Evolutionary conservation across 306 rosid genomes (phyloP).

Genomic region (Acacia confusa): DNA sequence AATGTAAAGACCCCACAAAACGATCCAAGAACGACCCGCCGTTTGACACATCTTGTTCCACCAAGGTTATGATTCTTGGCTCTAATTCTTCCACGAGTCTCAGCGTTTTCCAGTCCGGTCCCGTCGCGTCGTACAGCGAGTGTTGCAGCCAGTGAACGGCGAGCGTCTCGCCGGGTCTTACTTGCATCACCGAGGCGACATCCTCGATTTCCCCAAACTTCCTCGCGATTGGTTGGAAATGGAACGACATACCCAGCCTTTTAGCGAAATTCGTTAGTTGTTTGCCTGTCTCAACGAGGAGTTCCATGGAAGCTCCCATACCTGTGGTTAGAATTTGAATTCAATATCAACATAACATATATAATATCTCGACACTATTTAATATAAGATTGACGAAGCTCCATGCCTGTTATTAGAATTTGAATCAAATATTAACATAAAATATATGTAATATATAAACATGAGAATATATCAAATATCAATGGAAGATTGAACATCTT

Average conservation of each 20-base stretch:
- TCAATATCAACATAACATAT: no score
- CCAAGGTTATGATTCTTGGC: conserved; percentile 77
- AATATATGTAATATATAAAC: no score
- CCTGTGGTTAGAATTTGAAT: conserved; percentile 17
- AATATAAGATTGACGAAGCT: no score
- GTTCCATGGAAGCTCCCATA: conserved; percentile 63
- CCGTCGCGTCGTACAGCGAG: conserved; percentile 66
- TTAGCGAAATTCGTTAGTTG: conserved; percentile 65
- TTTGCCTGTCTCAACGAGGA: conserved; percentile 65
- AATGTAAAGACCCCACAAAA: conserved; percentile 79
- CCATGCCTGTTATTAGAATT: no score
- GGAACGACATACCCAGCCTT: conserved; percentile 61
- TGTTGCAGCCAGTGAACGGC: conserved; percentile 89
- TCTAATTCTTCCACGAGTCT: conserved; percentile 50
- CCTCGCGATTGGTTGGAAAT: conserved; percentile 57
- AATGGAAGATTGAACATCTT: no score
- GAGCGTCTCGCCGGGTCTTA: conserved; percentile 50
- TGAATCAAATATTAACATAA: no score
- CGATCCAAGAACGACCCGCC: conserved; percentile 83
- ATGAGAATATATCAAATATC: no score
- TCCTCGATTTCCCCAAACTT: conserved; percentile 58
- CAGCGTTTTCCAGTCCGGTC: conserved; percentile 74
- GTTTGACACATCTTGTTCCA: conserved; percentile 68
- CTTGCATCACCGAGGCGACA: conserved; percentile 43
- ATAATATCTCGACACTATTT: no score